Base-by-base conservation (phyloP, 148 eudicot species). In the Chenopodium suecicum region DNA sequence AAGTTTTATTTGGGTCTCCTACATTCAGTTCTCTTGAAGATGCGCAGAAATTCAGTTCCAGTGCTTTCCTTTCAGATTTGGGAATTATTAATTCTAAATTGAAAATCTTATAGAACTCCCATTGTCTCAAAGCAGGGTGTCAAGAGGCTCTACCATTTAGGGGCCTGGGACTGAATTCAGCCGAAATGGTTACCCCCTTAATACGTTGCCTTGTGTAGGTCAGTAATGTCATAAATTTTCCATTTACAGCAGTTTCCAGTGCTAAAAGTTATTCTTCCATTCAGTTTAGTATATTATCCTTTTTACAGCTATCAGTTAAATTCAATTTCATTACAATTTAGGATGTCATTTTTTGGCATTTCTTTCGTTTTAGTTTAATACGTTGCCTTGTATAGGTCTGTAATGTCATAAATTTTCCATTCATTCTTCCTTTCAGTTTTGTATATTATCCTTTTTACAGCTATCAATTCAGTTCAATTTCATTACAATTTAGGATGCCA, bases 71-170 rank as follows among this genome's bases (percentile, higher is more conserved):
- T 89, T 86, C 78, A 82, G 79, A 79, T 86, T 87, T 82, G 60
- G 90, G 88, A 81, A 46, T 78, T 68, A 60, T 86, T 77, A 81
- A 77, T 87, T 71, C 80, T 77, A 73, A 88, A 83, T 79, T 56
- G 83, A 74, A 80, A 84, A 82, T 80, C 94, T 93, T 82, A 90
- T 92, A 89, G 84, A 90, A 86, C 85, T 91, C 84, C 84, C 86
- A 84, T 92, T 95, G 91, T 95, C 91, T 95, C 90, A 84, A 90
- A 95, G 91, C 97, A 95, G 96, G 98, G 90, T 80, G 89, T 85
- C 89, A 82, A 87, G 97, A 88, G 91, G 97, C 94, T 90, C 92
- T 89, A 79, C 90, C 90, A 84, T 89, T 80, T 90, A 86, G 86
- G 89, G 94, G 89, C 90, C 91, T 89, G 94, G 92, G 90, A 88